phyloP scores from a whole-genome alignment of 306 rosid species.

The Citrullus amarus region DNA sequence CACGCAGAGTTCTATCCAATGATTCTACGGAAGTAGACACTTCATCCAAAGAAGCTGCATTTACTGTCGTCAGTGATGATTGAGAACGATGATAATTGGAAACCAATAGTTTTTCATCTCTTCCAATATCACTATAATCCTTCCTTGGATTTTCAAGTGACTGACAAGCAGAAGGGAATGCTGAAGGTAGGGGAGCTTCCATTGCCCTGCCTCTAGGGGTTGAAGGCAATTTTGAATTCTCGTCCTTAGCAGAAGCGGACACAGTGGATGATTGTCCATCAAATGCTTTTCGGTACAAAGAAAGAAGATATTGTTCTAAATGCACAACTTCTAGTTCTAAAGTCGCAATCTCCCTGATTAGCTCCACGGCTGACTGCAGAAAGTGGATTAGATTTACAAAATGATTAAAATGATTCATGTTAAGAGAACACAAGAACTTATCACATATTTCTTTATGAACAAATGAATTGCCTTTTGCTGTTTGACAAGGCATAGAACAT shows the following conservation, averaged over 20 bases:
- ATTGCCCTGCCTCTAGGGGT: slow-evolving; percentile 22
- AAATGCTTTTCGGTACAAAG: slow-evolving; percentile 69
- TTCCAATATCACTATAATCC: slow-evolving; percentile 22
- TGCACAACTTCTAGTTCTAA: slow-evolving; percentile 72
- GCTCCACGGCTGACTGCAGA: slow-evolving; percentile 69
- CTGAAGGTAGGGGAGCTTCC: slow-evolving; percentile 26
- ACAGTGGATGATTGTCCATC: slow-evolving; percentile 44
- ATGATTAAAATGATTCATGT: neutral
- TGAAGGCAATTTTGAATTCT: slow-evolving; percentile 22
- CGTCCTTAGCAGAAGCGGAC: slow-evolving; percentile 45
- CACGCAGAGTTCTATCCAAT: slow-evolving; percentile 46
- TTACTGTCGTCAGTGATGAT: slow-evolving; percentile 42
- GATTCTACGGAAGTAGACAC: slow-evolving; percentile 42
- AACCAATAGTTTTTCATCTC: slow-evolving; percentile 42
- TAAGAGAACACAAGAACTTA: neutral
- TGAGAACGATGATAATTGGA: slow-evolving; percentile 61
- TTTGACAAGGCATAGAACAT: neutral
- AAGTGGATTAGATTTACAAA: neutral
- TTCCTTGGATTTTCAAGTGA: slow-evolving; percentile 25
- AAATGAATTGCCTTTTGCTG: neutral
- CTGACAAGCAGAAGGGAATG: slow-evolving; percentile 29
- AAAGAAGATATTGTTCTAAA: slow-evolving; percentile 82
- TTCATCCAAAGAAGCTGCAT: slow-evolving; percentile 33
- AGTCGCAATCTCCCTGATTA: slow-evolving; percentile 72
- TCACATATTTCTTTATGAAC: neutral